phyloP scores from a whole-genome alignment of 306 rosid species.

The Citrullus mucosospermus region DNA sequence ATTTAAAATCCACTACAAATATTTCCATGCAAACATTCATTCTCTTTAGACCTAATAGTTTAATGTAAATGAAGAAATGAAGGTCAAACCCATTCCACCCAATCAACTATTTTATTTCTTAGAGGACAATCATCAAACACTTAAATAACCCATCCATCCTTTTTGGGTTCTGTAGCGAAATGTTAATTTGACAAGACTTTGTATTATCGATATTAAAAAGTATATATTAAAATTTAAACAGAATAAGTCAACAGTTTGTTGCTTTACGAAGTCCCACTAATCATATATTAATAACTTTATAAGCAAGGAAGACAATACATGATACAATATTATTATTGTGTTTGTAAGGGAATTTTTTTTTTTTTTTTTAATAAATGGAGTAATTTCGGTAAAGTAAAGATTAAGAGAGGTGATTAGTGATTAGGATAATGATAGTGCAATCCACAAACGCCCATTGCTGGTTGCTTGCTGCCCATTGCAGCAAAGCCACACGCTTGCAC shows the following conservation, averaged over 20 bases:
- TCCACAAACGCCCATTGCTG: neutral
- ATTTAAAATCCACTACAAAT: too few relatives aligned
- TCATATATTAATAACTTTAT: neutral
- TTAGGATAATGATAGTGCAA: constrained; percentile 3
- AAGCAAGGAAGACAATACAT: neutral
- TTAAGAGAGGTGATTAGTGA: neutral
- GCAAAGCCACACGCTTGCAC: constrained; percentile 3
- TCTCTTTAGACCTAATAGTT: neutral
- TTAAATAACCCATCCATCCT: neutral
- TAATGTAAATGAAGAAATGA: neutral
- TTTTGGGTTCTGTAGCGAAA: neutral
- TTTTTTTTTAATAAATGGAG: neutral
- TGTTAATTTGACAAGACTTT: neutral
- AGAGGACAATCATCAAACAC: neutral
- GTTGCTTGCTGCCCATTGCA: neutral
- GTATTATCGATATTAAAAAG: neutral
- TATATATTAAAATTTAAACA: neutral
- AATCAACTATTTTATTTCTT: neutral
- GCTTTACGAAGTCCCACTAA: neutral
- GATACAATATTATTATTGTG: neutral
- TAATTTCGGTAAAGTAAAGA: neutral
- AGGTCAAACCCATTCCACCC: neutral
- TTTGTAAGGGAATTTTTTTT: neutral
- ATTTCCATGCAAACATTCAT: too few relatives aligned
- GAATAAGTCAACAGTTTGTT: neutral